Evolutionary conservation across 1,284 basidiomycete genomes (phyloP).

Genomic region (Filobasidium uniguttulatum): DNA sequence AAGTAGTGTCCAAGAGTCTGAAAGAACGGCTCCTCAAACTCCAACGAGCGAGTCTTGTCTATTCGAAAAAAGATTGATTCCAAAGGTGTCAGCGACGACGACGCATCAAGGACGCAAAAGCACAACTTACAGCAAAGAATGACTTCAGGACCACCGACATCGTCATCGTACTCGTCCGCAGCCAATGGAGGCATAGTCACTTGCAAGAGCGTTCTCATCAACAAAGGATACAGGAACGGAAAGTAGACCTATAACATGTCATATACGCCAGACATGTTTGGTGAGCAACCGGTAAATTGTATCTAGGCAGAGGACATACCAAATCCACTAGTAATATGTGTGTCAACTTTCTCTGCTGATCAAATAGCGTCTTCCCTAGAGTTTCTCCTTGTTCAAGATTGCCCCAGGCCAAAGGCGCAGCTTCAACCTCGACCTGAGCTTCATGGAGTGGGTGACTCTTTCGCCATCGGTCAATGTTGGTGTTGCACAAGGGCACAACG

Average conservation of each 20-base stretch:
- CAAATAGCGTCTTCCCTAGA: constrained; percentile 7
- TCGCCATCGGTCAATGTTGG: constrained; percentile 19
- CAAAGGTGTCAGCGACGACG: neutral
- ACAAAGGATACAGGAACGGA: constrained; percentile 30
- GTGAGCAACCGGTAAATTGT: neutral
- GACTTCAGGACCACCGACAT: constrained; percentile 28
- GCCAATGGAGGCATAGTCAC: constrained; percentile 17
- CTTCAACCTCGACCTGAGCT: constrained; percentile 17
- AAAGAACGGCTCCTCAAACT: constrained; percentile 34
- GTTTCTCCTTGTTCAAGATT: constrained; percentile 7
- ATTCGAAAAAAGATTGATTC: neutral
- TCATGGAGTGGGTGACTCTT: neutral
- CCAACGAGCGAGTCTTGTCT: constrained; percentile 31
- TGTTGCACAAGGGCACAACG: constrained; percentile 28
- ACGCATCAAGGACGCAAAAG: too few relatives aligned
- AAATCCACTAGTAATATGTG: constrained; percentile 34
- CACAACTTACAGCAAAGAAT: constrained; percentile 29
- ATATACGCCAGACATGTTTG: too few relatives aligned
- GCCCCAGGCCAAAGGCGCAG: constrained; percentile 28
- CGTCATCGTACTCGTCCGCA: neutral
- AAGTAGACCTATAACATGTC: constrained; percentile 28
- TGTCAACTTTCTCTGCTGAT: constrained; percentile 20
- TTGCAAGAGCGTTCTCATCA: constrained; percentile 27
- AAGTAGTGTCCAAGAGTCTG: constrained; percentile 29
- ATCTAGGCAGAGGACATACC: constrained; percentile 17